These are phyloP conservation scores for Astrephomene gubernaculifera DNA, from an alignment of 139 green algal genomes.

Conservation along the genomic window DNA sequence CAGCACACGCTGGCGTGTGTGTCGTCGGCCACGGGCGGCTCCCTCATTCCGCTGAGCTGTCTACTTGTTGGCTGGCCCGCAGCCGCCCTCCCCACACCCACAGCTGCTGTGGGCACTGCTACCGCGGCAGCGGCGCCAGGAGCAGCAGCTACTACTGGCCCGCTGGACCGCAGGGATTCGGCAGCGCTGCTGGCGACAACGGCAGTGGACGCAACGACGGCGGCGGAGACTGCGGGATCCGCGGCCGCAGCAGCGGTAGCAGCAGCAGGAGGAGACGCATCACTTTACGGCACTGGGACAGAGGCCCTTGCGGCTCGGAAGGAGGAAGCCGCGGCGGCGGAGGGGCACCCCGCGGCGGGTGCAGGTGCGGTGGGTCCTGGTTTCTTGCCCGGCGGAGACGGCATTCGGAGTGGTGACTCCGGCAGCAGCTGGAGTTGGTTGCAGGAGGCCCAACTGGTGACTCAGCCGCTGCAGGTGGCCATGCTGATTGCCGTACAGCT, in stretches of 20 bases:
- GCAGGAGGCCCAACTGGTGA: neutral
- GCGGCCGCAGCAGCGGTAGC: too few relatives aligned
- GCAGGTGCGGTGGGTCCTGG: too few relatives aligned
- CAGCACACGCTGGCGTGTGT: too few relatives aligned
- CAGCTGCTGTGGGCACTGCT: neutral
- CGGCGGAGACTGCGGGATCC: too few relatives aligned
- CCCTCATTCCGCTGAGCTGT: constrained; percentile 1
- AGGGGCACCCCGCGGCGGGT: neutral
- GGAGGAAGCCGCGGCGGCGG: too few relatives aligned
- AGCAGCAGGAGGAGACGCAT: too few relatives aligned
- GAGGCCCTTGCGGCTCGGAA: too few relatives aligned
- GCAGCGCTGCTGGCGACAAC: neutral
- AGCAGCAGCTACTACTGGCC: too few relatives aligned
- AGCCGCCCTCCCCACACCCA: neutral
- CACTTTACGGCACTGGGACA: too few relatives aligned
- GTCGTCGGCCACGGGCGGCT: neutral
- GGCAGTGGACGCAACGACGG: too few relatives aligned
- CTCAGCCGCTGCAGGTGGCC: neutral
- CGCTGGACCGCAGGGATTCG: neutral
- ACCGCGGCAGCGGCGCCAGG: too few relatives aligned
- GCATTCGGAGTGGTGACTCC: neutral
- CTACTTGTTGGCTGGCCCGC: neutral
- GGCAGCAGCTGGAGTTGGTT: too few relatives aligned
- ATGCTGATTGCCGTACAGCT: neutral
- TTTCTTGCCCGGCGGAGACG: neutral